Conservation (phyloP, 495 filamentous ascomycete species). For the Neurospora intermedia region DNA sequence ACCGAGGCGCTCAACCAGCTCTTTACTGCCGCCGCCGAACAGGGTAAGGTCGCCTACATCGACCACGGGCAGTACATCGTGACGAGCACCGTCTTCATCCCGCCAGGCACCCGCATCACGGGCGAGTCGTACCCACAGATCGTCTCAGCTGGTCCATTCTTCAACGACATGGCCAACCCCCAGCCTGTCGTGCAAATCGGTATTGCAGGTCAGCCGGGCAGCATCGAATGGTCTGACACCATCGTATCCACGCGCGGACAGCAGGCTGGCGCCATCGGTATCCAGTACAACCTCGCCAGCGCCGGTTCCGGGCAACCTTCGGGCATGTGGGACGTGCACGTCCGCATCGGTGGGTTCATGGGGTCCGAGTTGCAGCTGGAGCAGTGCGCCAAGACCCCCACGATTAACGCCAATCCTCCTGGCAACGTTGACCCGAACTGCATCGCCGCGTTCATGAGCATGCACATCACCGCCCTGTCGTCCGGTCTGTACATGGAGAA, state of each 20-base stretch:
- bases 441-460: conserved; percentile 54
- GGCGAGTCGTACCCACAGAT: conserved; percentile 84
- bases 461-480: conserved; percentile 53
- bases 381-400: conserved; percentile 56
- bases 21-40: conserved; percentile 43
- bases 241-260: conserved; percentile 44
- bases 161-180: conserved; percentile 55
- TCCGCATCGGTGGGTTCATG: conserved; percentile 38
- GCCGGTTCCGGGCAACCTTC: conserved; percentile 7
- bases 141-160: conserved; percentile 55
- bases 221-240: conserved; percentile 70
- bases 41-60: conserved; percentile 65
- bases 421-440: conserved; percentile 43
- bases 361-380: conserved; percentile 53
- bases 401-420: conserved; percentile 27
- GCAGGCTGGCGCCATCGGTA: conserved; percentile 20
- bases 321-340: conserved; percentile 23
- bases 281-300: conserved; percentile 23
- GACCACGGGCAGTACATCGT: conserved; percentile 78
- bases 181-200: conserved; percentile 64
- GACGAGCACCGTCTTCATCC: conserved; percentile 65
- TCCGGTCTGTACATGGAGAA: conserved; percentile 54
- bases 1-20: conserved; percentile 55
- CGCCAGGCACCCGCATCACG: conserved; percentile 57
- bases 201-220: conserved; percentile 54